Evolutionary conservation across 2,329 filamentous ascomycete species (phyloP).

Genomic region (Septoria linicola): DNA sequence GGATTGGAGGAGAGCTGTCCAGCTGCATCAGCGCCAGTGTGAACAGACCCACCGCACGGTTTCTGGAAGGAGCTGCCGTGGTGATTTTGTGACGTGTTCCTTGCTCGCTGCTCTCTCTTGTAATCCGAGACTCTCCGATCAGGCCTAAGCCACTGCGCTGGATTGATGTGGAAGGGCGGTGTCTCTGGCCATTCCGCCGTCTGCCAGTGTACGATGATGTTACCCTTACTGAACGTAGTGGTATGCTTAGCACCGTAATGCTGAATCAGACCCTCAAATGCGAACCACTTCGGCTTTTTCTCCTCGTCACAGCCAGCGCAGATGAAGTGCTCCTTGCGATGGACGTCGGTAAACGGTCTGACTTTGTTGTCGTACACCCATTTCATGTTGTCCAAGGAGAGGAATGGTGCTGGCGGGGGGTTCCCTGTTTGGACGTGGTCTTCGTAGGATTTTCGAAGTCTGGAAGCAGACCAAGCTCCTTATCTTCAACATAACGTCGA

Average conservation of each 20-base stretch:
- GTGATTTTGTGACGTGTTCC: slow-evolving; percentile 22
- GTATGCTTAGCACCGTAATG: slow-evolving; percentile 85
- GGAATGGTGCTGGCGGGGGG: slow-evolving; percentile 33
- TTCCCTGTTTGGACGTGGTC: slow-evolving; percentile 22
- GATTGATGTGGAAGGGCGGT: slow-evolving; percentile 68
- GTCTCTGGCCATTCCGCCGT: slow-evolving; percentile 74
- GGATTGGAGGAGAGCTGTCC: slow-evolving; percentile 2
- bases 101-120: slow-evolving; percentile 15
- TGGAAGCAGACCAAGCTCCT: slow-evolving; percentile 28
- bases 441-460: slow-evolving; percentile 19
- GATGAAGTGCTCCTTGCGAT: slow-evolving; percentile 70
- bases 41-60: slow-evolving; percentile 4
- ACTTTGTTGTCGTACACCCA: slow-evolving; percentile 79
- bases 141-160: slow-evolving; percentile 24
- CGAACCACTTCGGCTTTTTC: slow-evolving; percentile 64
- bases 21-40: neutral
- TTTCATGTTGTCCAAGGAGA: slow-evolving; percentile 82
- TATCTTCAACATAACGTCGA: slow-evolving; percentile 53
- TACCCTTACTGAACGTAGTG: slow-evolving; percentile 65
- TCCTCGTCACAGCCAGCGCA: slow-evolving; percentile 65
- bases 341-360: slow-evolving; percentile 64
- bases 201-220: slow-evolving; percentile 72
- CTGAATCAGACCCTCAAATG: slow-evolving; percentile 76
- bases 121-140: slow-evolving; percentile 22
- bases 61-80: slow-evolving; percentile 14